Evolutionary conservation across 2,329 filamentous ascomycete genomes (phyloP), one percentile per base, ranked within the genome.

Genomic region (Aspergillus floridensis): DNA sequence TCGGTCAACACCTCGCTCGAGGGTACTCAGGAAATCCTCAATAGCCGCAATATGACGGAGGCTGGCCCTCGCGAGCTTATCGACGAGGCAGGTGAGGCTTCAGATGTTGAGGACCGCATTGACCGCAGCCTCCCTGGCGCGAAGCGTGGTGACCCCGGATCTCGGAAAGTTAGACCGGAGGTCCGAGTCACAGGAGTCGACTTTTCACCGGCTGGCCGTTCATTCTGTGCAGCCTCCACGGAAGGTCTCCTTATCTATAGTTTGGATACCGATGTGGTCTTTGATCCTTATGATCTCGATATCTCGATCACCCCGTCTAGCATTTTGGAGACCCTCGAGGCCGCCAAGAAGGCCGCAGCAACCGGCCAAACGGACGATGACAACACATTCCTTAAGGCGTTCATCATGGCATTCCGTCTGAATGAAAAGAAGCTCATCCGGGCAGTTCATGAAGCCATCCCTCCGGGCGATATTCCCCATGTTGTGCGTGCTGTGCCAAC

Each of bases 381-480:
- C 63, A 91, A 96, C 71, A 72, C 74, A 8, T 96, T 91, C 75
- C 84, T 98, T 64, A 96, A 95, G 77, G 93, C 95, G 1, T 81
- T 99, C 5, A 88, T 97, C 64, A 99, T 99, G 95, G 90, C 93
- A 1, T 99, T 99, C 82, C 89, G 96, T 5, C 87, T 99, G 59
- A 97, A 96, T 77, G 91, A 96, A 74, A 83, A 87, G 4, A 86
- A 87, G 22, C 82, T 99, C 50, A 86, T 97, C 62, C 89, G 90
- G 67, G 87, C 87, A 56, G 91, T 97, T 19, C 98, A 96, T 78
- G 89, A 96, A 76, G 84, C 86, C 2, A 88, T 93, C 24, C 93
- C 95, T 1, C 82, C 88, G 47, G 76, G 81, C 2, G 89, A 93
- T 65, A 90, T 98, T 50, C 72, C 84, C 0, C 85, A 96, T 8